Evolutionary conservation across 331 rosid genomes (phyloP), one percentile per base, ranked within the genome.

Genomic region (Stylosanthes scabra): DNA sequence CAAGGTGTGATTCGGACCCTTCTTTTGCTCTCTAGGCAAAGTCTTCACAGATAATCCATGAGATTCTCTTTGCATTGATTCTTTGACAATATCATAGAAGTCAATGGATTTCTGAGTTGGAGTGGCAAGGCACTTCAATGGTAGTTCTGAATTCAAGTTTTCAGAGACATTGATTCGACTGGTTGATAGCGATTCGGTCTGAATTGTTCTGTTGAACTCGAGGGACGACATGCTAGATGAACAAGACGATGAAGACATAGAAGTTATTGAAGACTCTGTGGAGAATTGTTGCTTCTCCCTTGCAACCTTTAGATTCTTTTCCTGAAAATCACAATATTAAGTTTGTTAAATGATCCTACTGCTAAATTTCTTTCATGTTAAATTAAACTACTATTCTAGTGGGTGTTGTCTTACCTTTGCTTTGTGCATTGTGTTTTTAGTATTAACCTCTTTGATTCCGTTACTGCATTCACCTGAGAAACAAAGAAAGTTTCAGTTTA

Each of bases 191-290:
- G 86, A 73, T 52, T 89, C 92, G 34, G 56, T 72, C 56, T 83
- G 86, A 68, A 87, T 71, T 44, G 86, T 68, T 83, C 77, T 84
- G 78, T 70, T 78, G 10, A 77, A 80, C 52, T 93, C 98, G 11
- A 79, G 59, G 9, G 97, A 88, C 56, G 97, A 89, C 86, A 88
- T 83, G 86, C 91, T 89, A 7, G 96, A 89, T 46, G 97, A 91
- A 74, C 90, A 83, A 8, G 92, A 74, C 25, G 97, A 87, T 40
- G 98, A 86, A 34, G 96, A 71, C 74, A 84, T 41, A 8, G 96
- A 85, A 59, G 84, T 75, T 74, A 74, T 83, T 28, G 97, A 85
- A 55, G 96, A 89, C 68, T 89, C 96, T 27, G 84, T 85, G 49
- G 91, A 85, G 84, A 68, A 81, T 66, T 83, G 74, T 41, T 80